Evolutionary conservation across 148 eudicot genomes (phyloP).

Genomic region (Silene conica): DNA sequence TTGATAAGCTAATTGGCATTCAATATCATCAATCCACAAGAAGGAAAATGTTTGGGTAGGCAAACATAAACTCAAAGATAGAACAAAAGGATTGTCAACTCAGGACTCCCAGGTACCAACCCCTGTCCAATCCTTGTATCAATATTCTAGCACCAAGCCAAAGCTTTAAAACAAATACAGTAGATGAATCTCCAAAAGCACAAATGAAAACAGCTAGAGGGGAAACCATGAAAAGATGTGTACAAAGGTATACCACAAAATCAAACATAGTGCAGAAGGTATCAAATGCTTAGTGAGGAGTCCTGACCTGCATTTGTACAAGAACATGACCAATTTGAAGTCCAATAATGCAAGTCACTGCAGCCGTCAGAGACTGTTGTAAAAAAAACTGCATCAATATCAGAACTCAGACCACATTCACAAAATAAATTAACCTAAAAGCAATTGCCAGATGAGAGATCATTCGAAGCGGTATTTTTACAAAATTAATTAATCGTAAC

Average conservation of each 20-base stretch:
- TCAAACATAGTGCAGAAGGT: neutral
- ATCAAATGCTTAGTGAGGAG: neutral
- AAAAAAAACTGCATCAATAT: constrained; percentile 1
- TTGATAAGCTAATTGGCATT: neutral
- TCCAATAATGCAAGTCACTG: constrained; percentile 67
- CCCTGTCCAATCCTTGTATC: neutral
- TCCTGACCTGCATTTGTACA: constrained; percentile 57
- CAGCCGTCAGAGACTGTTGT: constrained; percentile 75
- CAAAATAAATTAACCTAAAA: neutral
- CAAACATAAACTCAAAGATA: too few species aligned
- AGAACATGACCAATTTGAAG: constrained; percentile 79
- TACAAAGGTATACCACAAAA: neutral
- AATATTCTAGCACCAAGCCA: neutral
- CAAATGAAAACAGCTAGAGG: neutral
- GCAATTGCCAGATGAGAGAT: too few species aligned
- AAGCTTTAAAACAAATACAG: neutral
- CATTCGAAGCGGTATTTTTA: too few species aligned
- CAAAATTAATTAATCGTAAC: too few species aligned
- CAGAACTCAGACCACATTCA: neutral
- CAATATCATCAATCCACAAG: neutral
- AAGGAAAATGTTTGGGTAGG: too few species aligned
- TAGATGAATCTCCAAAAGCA: too few species aligned
- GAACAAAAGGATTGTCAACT: neutral
- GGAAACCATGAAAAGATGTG: neutral
- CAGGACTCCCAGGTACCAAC: neutral